These are phyloP conservation scores for Globisporangium cystogenes DNA, from an alignment of 352 stramenopile species.

Conservation along the genomic window DNA sequence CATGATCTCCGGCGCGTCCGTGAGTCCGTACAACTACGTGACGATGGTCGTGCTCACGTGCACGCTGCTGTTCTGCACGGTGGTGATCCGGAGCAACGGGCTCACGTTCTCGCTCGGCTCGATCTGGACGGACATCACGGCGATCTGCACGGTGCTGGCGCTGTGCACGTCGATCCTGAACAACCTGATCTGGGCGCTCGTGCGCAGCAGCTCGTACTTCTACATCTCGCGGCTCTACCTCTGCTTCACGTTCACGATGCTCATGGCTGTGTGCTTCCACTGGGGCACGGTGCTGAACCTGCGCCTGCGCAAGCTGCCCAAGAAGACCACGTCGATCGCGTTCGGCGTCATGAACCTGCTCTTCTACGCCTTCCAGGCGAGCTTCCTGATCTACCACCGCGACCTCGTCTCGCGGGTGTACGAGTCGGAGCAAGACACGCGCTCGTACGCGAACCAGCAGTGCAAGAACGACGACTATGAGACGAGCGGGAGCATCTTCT, in stretches of 20 bases:
- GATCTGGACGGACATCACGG: constrained; percentile 85
- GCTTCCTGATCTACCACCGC: constrained; percentile 62
- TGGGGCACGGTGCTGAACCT: constrained; percentile 83
- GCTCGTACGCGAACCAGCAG: constrained; percentile 72
- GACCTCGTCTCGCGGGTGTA: constrained; percentile 74
- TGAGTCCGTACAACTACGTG: constrained; percentile 87
- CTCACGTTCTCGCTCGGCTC: constrained; percentile 79
- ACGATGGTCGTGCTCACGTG: constrained; percentile 83
- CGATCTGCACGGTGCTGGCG: constrained; percentile 76
- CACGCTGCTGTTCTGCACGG: constrained; percentile 73
- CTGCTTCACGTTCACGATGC: constrained; percentile 88
- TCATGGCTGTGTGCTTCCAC: constrained; percentile 84
- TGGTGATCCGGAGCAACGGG: constrained; percentile 80
- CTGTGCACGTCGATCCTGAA: constrained; percentile 73
- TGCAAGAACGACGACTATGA: constrained; percentile 57
- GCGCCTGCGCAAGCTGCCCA: constrained; percentile 67
- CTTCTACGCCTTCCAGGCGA: constrained; percentile 79
- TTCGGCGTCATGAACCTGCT: constrained; percentile 69
- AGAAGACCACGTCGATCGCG: constrained; percentile 50
- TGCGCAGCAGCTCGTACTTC: constrained; percentile 65
- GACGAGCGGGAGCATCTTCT: constrained; percentile 66
- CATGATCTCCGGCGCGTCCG: constrained; percentile 42
- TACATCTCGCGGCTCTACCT: constrained; percentile 75
- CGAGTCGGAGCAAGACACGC: constrained; percentile 52
- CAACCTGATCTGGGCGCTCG: constrained; percentile 81